These are phyloP conservation scores for Lachancea fermentati DNA, from an alignment of 805 yeast species.

Conservation along the genomic window DNA sequence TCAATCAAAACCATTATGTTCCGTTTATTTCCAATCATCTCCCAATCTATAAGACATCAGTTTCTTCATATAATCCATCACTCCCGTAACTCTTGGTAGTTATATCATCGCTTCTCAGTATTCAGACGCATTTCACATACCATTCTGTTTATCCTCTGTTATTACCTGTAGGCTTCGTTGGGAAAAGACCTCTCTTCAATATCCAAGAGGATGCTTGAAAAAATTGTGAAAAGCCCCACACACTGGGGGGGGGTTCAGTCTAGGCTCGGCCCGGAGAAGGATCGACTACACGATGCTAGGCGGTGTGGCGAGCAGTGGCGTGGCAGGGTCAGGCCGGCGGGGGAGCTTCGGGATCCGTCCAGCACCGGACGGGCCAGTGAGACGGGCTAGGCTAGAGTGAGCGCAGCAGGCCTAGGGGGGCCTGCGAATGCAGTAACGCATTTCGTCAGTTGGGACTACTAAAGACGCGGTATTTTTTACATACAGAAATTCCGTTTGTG, in stretches of 20 bases:
- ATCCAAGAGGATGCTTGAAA: slow-evolving; percentile 2
- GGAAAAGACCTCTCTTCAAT: background rate
- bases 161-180: slow-evolving; percentile 12
- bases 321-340: background rate
- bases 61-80: too few species aligned
- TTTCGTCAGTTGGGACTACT: too few species aligned
- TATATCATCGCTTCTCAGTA: background rate
- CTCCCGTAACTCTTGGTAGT: background rate
- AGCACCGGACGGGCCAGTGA: background rate
- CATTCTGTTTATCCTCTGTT: slow-evolving; percentile 28
- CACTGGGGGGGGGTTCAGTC: background rate
- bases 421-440: too few species aligned
- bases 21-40: too few species aligned
- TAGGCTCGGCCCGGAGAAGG: background rate
- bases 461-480: too few species aligned
- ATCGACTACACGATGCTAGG: background rate
- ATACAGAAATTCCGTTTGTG: too few species aligned
- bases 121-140: slow-evolving; percentile 15
- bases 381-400: slow-evolving; percentile 1
- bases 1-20: too few species aligned
- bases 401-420: too few species aligned
- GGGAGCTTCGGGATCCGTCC: background rate
- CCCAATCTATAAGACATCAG: too few species aligned
- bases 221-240: background rate
- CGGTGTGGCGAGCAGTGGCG: background rate